These are phyloP conservation scores for Colletotrichum sansevieriae DNA, from an alignment of 2,329 filamentous ascomycete genomes.

Conservation along the genomic window DNA sequence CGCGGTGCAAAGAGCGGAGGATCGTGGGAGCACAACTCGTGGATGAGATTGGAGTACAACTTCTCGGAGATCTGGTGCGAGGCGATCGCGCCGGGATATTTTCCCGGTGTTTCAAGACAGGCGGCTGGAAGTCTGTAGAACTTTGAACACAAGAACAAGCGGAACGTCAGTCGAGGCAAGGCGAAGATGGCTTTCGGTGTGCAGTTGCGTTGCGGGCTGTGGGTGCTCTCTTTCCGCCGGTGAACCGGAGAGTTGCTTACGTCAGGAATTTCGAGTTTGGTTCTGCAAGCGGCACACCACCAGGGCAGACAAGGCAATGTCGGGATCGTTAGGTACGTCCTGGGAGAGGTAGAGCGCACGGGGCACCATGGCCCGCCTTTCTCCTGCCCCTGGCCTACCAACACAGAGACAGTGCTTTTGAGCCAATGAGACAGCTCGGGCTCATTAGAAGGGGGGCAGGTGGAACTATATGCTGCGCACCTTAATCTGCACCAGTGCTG, in stretches of 20 bases:
- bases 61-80: too few relatives aligned
- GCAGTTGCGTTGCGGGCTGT: conserved; percentile 2
- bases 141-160: neutral
- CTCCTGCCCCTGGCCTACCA: conserved; percentile 5
- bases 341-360: neutral
- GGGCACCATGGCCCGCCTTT: neutral
- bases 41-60: too few relatives aligned
- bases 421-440: neutral
- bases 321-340: neutral
- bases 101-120: neutral
- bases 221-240: neutral
- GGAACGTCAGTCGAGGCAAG: neutral
- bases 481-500: conserved; percentile 10
- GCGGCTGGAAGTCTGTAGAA: neutral
- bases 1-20: too few relatives aligned
- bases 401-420: neutral
- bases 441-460: too few relatives aligned
- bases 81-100: too few relatives aligned
- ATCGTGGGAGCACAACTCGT: too few relatives aligned
- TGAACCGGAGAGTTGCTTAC: conserved; percentile 10
- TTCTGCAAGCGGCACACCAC: conserved; percentile 5
- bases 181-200: neutral
- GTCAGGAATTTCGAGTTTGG: neutral
- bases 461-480: neutral
- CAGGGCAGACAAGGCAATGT: too few relatives aligned